These are phyloP conservation scores for Salix purpurea DNA, from an alignment of 345 rosid genomes.

Conservation along the genomic window DNA sequence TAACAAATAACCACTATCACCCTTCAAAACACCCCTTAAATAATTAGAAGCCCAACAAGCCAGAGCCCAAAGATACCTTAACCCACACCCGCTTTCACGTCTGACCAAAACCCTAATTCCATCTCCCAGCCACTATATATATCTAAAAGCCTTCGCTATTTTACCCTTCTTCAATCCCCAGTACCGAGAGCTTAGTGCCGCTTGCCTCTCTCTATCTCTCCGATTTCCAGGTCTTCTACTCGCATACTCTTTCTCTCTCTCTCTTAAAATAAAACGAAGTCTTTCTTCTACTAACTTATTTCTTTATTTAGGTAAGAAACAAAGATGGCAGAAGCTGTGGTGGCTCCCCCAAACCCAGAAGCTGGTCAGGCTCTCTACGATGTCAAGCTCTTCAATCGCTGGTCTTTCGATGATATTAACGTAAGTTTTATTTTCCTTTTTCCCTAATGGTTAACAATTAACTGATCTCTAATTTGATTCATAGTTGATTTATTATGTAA, in stretches of 20 bases:
- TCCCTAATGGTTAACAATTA: not conserved
- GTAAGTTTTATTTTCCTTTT: slow-evolving; percentile 20
- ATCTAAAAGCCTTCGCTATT: not conserved
- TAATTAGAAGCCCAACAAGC: not conserved
- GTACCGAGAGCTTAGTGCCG: not conserved
- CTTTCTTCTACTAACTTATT: not conserved
- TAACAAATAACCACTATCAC: too few species aligned
- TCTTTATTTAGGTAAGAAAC: slow-evolving; percentile 1
- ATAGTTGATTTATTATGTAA: not conserved
- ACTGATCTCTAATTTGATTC: not conserved
- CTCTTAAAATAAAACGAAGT: not conserved
- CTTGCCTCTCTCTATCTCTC: not conserved
- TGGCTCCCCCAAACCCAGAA: not conserved
- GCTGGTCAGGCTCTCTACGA: slow-evolving; percentile 19
- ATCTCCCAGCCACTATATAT: not conserved
- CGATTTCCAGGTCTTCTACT: not conserved
- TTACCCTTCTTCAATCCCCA: not conserved
- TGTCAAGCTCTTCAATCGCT: slow-evolving; percentile 81
- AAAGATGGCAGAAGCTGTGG: slow-evolving; percentile 8
- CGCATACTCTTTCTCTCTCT: not conserved
- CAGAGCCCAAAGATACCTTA: not conserved
- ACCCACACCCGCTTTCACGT: not conserved
- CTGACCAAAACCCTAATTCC: not conserved
- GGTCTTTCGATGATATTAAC: slow-evolving; percentile 75
- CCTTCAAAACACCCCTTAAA: too few species aligned